Conservation (phyloP, 768 basidiomycete species). For the Hydnum rufescens region DNA sequence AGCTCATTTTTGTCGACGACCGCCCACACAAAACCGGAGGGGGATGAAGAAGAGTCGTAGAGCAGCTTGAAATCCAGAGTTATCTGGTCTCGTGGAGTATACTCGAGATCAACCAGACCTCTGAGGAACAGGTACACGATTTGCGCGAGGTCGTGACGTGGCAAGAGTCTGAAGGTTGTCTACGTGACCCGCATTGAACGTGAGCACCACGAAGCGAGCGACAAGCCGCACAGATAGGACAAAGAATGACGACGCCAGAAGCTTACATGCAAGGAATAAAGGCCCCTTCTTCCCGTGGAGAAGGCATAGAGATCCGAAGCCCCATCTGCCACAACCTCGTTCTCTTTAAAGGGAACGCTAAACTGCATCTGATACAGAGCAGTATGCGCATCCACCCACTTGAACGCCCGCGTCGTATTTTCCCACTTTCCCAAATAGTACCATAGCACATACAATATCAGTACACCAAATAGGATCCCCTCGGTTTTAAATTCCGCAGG, state of each 20-base stretch:
- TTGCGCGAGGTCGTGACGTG: constrained; percentile 69
- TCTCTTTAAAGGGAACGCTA: constrained; percentile 38
- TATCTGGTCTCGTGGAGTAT: constrained; percentile 44
- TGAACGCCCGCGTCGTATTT: constrained; percentile 32
- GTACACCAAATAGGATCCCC: constrained; percentile 29
- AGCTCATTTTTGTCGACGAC: constrained; percentile 67
- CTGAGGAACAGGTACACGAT: constrained; percentile 37
- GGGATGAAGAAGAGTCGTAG: constrained; percentile 23
- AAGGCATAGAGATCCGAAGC: constrained; percentile 66
- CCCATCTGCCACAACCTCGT: constrained; percentile 41
- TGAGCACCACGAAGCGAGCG: neutral
- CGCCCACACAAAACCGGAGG: constrained; percentile 62
- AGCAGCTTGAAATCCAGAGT: constrained; percentile 63
- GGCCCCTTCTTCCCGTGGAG: constrained; percentile 65
- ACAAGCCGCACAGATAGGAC: too few relatives aligned
- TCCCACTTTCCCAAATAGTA: constrained; percentile 48
- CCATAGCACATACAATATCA: constrained; percentile 37
- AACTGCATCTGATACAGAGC: constrained; percentile 52
- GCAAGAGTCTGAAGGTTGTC: constrained; percentile 52
- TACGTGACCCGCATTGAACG: neutral
- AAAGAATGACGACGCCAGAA: too few relatives aligned
- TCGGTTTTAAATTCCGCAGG: constrained; percentile 68
- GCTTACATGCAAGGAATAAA: constrained; percentile 44
- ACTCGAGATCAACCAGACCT: constrained; percentile 58
- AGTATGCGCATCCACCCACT: constrained; percentile 36